Conservation (phyloP, 2,329 filamentous ascomycete species). For the Verticillium longisporum region DNA sequence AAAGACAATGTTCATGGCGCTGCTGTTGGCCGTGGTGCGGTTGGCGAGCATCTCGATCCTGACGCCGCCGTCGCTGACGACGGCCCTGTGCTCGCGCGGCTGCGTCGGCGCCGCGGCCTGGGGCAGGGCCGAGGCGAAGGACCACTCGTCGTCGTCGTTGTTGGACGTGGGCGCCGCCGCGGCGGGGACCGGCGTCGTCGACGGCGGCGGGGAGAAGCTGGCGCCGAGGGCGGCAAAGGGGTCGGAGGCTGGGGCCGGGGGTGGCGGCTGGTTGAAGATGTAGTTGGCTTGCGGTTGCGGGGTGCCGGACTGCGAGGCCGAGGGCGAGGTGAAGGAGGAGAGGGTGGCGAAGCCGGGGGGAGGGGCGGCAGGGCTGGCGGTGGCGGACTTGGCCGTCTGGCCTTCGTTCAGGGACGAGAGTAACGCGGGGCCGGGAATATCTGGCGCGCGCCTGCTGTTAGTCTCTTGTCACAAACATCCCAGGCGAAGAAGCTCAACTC, state of each 20-base stretch:
- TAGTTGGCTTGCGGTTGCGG: slow-evolving; percentile 44
- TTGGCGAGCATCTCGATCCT: slow-evolving; percentile 68
- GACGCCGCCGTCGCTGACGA: slow-evolving; percentile 63
- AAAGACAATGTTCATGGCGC: slow-evolving; percentile 63
- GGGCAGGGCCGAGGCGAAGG: slow-evolving; percentile 74
- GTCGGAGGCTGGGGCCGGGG: slow-evolving; percentile 30
- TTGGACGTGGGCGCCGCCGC: slow-evolving; percentile 25
- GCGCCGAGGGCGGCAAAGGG: slow-evolving; percentile 39
- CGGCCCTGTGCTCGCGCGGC: slow-evolving; percentile 55
- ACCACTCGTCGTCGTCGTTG: slow-evolving; percentile 92
- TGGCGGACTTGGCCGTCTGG: slow-evolving; percentile 46
- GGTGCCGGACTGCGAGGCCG: slow-evolving; percentile 44
- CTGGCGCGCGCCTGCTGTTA: slow-evolving; percentile 28
- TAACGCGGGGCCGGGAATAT: slow-evolving; percentile 57
- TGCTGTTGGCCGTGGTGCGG: slow-evolving; percentile 43
- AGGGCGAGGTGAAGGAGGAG: slow-evolving; percentile 46
- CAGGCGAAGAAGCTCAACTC: slow-evolving; percentile 19
- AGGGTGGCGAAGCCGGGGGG: slow-evolving; percentile 47
- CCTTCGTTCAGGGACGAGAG: slow-evolving; percentile 57
- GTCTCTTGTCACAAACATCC: slow-evolving; percentile 7
- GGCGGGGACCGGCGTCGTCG: slow-evolving; percentile 19
- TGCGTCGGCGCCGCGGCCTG: slow-evolving; percentile 34
- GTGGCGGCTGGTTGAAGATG: slow-evolving; percentile 36
- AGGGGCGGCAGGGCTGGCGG: slow-evolving; percentile 23
- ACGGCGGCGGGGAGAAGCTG: slow-evolving; percentile 26